These are phyloP conservation scores for Erythrophleum fordii DNA, from an alignment of 306 rosid species.

Conservation along the genomic window DNA sequence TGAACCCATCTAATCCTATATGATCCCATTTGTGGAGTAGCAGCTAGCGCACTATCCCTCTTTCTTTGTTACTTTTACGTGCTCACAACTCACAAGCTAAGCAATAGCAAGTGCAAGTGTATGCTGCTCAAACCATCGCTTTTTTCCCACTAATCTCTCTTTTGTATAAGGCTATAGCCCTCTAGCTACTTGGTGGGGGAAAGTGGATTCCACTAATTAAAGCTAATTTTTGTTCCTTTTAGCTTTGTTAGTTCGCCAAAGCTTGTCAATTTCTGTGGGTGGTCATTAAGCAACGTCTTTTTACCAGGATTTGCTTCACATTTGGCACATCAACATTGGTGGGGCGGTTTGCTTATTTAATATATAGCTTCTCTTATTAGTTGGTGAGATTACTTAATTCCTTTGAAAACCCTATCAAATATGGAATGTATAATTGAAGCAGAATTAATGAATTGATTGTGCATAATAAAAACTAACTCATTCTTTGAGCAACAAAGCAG, in stretches of 20 bases:
- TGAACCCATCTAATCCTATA: conserved; percentile 35
- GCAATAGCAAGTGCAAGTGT: conserved; percentile 28
- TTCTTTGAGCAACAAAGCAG: too few species aligned
- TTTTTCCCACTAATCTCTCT: conserved; percentile 41
- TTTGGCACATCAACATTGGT: conserved; percentile 54
- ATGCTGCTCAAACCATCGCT: conserved; percentile 33
- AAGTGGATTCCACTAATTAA: conserved; percentile 55
- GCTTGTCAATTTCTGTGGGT: conserved; percentile 25
- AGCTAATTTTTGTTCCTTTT: conserved; percentile 42
- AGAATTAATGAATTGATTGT: too few species aligned
- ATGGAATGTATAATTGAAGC: neutral
- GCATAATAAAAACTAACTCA: too few species aligned
- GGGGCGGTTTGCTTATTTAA: conserved; percentile 49
- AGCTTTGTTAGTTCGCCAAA: conserved; percentile 32
- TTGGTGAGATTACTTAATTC: neutral
- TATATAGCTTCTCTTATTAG: neutral
- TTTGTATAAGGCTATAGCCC: neutral
- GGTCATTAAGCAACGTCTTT: conserved; percentile 38
- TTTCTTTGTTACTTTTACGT: neutral
- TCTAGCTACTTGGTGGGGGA: conserved; percentile 46
- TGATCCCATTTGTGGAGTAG: conserved; percentile 43
- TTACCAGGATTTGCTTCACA: conserved; percentile 41
- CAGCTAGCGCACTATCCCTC: conserved; percentile 45
- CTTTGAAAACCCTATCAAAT: conserved; percentile 35
- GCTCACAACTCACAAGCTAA: conserved; percentile 22